Evolutionary conservation across 2,329 filamentous ascomycete genomes (phyloP), one percentile per base, ranked within the genome.

Genomic region (Colletotrichum liriopes): DNA sequence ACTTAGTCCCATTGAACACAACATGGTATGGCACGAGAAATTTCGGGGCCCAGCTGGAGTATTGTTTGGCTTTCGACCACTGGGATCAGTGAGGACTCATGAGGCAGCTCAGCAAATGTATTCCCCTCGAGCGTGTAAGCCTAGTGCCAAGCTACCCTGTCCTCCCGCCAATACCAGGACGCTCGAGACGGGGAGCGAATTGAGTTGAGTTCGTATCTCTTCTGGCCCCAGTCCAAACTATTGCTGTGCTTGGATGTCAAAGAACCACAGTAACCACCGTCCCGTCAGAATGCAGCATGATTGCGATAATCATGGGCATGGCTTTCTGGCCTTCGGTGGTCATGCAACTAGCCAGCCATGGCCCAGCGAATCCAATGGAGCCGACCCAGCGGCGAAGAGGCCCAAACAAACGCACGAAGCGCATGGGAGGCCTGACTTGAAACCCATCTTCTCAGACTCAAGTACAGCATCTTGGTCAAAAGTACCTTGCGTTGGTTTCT

Each of bases 341-440:
- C 62, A 70, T 70, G 67, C 69, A 72, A 54, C 39, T 43, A 32
- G 58, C 45, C 52, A 41, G 58, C 45, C 52, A 41, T 59, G 45
- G 52, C 32, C 67, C 54, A 59, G 49, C 39, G 45, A 20, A 55
- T 59, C 52, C 32, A 39, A 62, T 47, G 64, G 64, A 47, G 67
- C 41, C 43, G 20, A 52, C 51, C 51, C 66, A 49, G 39, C 51
- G 41, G 69, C 58, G 58, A 58, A 56, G 37, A 71, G 51, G 60
- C 58, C 69, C 54, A 69, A 69, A 69, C 59, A 68, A 72, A 59
- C 26, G 23, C 65, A 43, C 45, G 63, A 69, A 60, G 65, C 65
- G 69, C 59, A 69, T 56, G 56, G 64, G 56, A 62, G n/a, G 65
- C 56, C 56, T 71, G 56, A 41, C 56, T 61, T 62, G 68, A 71